Evolutionary conservation across 352 stramenopile genomes (phyloP), one percentile per base, ranked within the genome.

Genomic region (Phytopythium cucurbitacearum): DNA sequence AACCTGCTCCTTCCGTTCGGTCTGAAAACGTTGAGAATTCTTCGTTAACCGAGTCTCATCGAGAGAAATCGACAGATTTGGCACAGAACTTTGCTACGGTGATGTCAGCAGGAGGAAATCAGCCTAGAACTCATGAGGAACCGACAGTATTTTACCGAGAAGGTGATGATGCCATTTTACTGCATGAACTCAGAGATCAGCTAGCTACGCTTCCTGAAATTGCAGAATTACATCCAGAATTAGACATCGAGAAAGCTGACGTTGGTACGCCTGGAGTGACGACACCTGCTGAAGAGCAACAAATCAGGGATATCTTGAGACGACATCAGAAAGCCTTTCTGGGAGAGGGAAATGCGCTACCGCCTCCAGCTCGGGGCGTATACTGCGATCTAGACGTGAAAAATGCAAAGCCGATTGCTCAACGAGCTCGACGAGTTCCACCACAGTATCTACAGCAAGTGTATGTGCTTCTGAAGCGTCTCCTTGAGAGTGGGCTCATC

Each of bases 361-460:
- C 57, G 4, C 12, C 45, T 0, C 51, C 57, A 1, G 50, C 57
- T 45, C 16, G 57, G 21, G 59, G 48, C 0, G 53, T 66, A 1
- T 42, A 56, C 0, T 62, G 59, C 11, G 53, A 66, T 34, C 15
- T 66, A 6, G 59, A 61, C 5, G 53, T 65, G 0, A 48, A 48
- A 10, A 41, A 57, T 16, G 35, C 46, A 1, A 56, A 57, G 7
- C 42, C 53, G 1, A 34, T 66, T 1, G 45, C 43, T 1, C 49
- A 62, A 43, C 41, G 38, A 0, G 35, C 28, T 6, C 48, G 59
- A 4, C n/a, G 47, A 2, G 43, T 64, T 10, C 41, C 47, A 7
- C 10, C 28, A 1, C 39, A 64, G 0, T n/a, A 53, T 0, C 7
- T 60, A 6, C 10, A 39, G 13, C 60, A 65, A 8, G 51, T 58